These are phyloP conservation scores for Chaetomium tenue DNA, from an alignment of 495 filamentous ascomycete species.

Conservation along the genomic window DNA sequence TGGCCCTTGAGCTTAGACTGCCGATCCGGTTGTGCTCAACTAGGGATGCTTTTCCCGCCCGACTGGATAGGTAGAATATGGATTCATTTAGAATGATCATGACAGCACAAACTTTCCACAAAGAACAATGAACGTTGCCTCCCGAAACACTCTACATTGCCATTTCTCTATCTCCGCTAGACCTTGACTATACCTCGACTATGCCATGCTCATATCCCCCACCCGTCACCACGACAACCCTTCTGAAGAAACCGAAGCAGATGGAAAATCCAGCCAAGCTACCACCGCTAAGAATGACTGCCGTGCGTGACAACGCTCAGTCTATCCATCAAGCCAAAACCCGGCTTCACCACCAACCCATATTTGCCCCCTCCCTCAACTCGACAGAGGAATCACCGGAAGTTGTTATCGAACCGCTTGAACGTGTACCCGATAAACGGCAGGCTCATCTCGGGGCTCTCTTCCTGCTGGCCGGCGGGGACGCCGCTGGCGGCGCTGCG, in stretches of 20 bases:
- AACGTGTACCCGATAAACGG: conserved; percentile 99
- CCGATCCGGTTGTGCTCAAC: too few species aligned
- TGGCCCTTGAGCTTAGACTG: too few species aligned
- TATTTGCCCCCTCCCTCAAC: neutral
- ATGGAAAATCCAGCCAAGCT: neutral
- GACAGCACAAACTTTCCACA: neutral
- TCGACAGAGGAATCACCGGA: conserved; percentile 41
- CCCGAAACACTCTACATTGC: neutral
- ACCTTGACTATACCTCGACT: neutral
- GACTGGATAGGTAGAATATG: too few species aligned
- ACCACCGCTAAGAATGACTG: neutral
- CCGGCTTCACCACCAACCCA: too few species aligned
- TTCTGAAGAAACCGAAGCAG: neutral
- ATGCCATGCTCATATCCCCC: neutral
- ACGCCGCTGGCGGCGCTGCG: conserved; percentile 28
- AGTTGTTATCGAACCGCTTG: conserved; percentile 89
- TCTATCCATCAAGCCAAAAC: neutral
- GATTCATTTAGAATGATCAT: neutral
- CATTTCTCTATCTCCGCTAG: conserved; percentile 1
- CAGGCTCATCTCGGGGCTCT: conserved; percentile 80
- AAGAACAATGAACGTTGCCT: neutral
- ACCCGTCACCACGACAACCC: neutral
- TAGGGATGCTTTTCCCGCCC: too few species aligned
- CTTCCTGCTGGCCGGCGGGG: conserved; percentile 36
- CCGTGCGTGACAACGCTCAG: neutral